phyloP scores from a whole-genome alignment of 305 asterid species.

The Fraxinus angustifolia region DNA sequence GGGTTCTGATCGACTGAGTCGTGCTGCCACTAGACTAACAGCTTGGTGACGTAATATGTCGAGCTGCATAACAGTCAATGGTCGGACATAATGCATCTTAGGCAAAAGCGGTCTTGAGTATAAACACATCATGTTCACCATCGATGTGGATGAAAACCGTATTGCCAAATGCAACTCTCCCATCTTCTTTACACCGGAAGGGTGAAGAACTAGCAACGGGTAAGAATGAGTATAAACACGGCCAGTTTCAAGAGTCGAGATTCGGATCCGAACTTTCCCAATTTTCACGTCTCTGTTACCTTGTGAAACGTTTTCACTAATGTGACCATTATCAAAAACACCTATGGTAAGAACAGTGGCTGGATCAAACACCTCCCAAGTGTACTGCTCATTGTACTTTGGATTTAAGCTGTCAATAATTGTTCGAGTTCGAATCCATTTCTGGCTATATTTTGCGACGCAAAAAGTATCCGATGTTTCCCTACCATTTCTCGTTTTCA shows the following conservation, averaged over 20 bases:
- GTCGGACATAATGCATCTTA: slow-evolving; percentile 81
- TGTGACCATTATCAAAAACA: slow-evolving; percentile 65
- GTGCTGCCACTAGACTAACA: slow-evolving; percentile 65
- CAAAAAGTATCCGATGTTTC: slow-evolving; percentile 78
- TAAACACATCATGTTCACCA: slow-evolving; percentile 57
- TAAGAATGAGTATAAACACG: slow-evolving; percentile 77
- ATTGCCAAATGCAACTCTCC: slow-evolving; percentile 89
- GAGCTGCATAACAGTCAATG: slow-evolving; percentile 54
- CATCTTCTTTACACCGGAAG: slow-evolving; percentile 84
- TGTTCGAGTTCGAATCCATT: slow-evolving; percentile 87
- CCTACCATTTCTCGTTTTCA: slow-evolving; percentile 63
- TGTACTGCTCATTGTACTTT: slow-evolving; percentile 80
- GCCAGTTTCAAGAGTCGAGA: slow-evolving; percentile 82
- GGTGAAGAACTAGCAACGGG: slow-evolving; percentile 72
- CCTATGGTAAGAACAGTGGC: slow-evolving; percentile 88
- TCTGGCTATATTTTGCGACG: slow-evolving; percentile 86
- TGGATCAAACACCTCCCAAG: slow-evolving; percentile 94
- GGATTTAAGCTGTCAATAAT: slow-evolving; percentile 74
- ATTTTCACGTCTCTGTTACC: slow-evolving; percentile 51
- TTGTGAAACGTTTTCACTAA: slow-evolving; percentile 38
- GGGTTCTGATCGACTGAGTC: slow-evolving; percentile 79
- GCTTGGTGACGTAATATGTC: slow-evolving; percentile 79
- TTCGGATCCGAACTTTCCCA: slow-evolving; percentile 80
- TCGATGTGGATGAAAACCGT: slow-evolving; percentile 68
- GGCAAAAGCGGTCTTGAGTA: slow-evolving; percentile 76